Base-by-base conservation (phyloP, 2,329 filamentous ascomycete genomes). In the Amphichorda felina region DNA sequence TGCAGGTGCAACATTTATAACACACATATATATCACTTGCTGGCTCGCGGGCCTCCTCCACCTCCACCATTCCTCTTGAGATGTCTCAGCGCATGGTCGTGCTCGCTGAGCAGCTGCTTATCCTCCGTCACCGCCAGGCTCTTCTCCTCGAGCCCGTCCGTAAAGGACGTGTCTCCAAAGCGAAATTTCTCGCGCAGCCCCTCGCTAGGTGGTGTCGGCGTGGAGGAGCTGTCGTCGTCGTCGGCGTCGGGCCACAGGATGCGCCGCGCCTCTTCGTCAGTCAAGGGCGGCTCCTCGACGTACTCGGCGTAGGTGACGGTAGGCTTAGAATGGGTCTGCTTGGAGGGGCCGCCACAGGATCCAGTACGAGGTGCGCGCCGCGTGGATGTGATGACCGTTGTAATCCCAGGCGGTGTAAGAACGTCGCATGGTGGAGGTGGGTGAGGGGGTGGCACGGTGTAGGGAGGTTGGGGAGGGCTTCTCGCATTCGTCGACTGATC, bases 161-260 rank as follows among this genome's bases (percentile, higher is more conserved):
- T 40, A 17, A 59, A 53, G 1, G 50, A 48, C 0, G 53, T 44
- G 30, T 64, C 63, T 1, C 52, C 52, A 0, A 47, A 40, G 1
- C 56, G 48, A 27, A 62, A 64, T 38, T 66, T 66, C 31, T 66
- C 61, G 4, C 56, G 55, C 9, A 48, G 39, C 0, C 48, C 53
- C 11, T 46, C 31, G 5, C 40, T 45, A 3, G 28, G 21, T 7
- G 29, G 18, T 10, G 30, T 30, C 28, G 10, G 29, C 18, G 41
- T 19, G 26, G 39, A 30, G 18, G 42, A 28, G 10, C 34, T 8
- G 41, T 41, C n/a, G 45, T 42, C 27, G 1, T 50, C 41, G 1
- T 42, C 39, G 3, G 45, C 41, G 4, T 59, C 55, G 2, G 58
- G 56, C 60, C 60, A 63, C 1, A 63, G 42, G 14, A 63, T 63